Percentiles rank a stretch among this genome's conserved stretches.
These are phyloP conservation scores for Inga oerstediana DNA, from an alignment of 306 rosid genomes.

Conservation along the genomic window DNA sequence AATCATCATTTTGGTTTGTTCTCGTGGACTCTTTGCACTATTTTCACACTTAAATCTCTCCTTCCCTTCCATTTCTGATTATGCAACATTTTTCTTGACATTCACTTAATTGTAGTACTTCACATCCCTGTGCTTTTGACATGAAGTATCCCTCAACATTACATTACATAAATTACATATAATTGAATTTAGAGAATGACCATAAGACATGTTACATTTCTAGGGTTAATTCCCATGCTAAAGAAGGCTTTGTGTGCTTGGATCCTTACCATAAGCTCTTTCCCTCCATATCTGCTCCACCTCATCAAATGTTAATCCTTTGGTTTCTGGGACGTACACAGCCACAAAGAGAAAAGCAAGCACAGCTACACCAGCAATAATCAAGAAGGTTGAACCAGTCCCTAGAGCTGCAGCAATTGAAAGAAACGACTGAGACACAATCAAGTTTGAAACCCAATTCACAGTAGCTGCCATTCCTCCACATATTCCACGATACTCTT, in stretches of 20 bases:
- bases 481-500: slow-evolving; percentile 77
- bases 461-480: slow-evolving; percentile 98
- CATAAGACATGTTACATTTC: background rate
- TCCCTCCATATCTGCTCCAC: slow-evolving; percentile 86
- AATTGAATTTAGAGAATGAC: background rate
- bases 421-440: slow-evolving; percentile 76
- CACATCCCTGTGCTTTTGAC: background rate
- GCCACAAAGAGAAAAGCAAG: slow-evolving; percentile 67
- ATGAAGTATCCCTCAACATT: background rate
- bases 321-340: slow-evolving; percentile 73
- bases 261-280: slow-evolving; percentile 69
- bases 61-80: background rate
- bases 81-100: background rate
- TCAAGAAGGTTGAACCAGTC: slow-evolving; percentile 76
- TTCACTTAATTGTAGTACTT: background rate
- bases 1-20: background rate
- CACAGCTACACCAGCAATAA: slow-evolving; percentile 66
- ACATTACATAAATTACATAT: background rate
- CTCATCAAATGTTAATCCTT: slow-evolving; percentile 91
- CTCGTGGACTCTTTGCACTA: background rate
- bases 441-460: slow-evolving; percentile 85
- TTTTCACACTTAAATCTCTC: background rate
- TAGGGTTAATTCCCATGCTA: slow-evolving; percentile 33
- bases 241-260: slow-evolving; percentile 56
- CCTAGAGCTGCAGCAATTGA: slow-evolving; percentile 69